Evolutionary conservation across 2,329 filamentous ascomycete species (phyloP), one percentile per base, ranked within the genome.

Genomic region (Colletotrichum theobromicola): DNA sequence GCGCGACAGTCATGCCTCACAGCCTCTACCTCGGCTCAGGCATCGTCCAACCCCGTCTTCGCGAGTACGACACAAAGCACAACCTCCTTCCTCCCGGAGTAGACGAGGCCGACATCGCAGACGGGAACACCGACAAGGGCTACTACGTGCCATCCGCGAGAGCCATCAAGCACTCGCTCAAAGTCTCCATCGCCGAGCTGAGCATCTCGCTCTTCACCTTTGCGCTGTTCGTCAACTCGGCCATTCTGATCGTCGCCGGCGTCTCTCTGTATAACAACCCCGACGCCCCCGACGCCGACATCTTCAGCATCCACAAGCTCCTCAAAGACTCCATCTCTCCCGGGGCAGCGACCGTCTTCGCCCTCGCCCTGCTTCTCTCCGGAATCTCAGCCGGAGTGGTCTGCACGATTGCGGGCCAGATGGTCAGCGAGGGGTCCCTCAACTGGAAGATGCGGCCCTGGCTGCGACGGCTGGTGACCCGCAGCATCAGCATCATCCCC

Each of bases 321-420:
- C 90, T 98, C 0, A 89, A 92, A 1, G 79, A 83, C 0, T 93
- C 91, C 69, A 91, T 98, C 66, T 92, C 93, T 1, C 92, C 93
- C 0, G 93, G 90, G 0, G 95, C 95, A 1, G 95, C 94, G 2
- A 94, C 94, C 4, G 87, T 98, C n/a, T 98, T 98, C 77, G 94
- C 94, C 0, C 87, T 97, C 4, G 94, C 95, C 0, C 86, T 98
- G 2, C 89, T 98, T 0, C 90, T 97, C 1, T 96, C 93, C 0
- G 95, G 95, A 10, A 90, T 95, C 15, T 94, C 93, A 1, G 95
- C 95, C 0, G 95, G 95, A 7, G 94, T 98, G 42, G 93, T 97
- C 4, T 97, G 95, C 85, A 98, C 95, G 2, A 97, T 98, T 78
- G 91, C 95, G 0, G 95, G 95, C 0, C 95, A 98, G 82, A 97